Percentiles rank a stretch among this genome's conserved stretches.
These are phyloP conservation scores for Carpinus fangiana DNA, from an alignment of 306 rosid species.

Conservation along the genomic window DNA sequence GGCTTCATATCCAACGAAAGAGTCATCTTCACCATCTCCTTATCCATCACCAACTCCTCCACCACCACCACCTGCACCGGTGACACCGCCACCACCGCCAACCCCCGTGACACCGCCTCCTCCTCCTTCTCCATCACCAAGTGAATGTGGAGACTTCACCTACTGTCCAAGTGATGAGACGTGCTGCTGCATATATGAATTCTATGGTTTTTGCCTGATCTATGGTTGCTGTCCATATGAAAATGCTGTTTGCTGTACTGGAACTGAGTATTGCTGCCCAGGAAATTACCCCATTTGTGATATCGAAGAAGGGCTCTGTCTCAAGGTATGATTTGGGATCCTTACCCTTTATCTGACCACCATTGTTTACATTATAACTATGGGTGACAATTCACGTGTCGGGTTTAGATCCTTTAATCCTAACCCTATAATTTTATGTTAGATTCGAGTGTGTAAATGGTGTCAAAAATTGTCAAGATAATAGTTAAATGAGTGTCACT, in stretches of 20 bases:
- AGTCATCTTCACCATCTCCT: slow-evolving; percentile 51
- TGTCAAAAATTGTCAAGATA: too few species aligned
- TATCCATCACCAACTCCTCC: slow-evolving; percentile 52
- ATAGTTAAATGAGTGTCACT: not conserved
- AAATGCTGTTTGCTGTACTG: slow-evolving; percentile 72
- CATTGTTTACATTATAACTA: not conserved
- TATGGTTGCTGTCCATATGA: slow-evolving; percentile 74
- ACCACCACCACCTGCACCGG: slow-evolving; percentile 44
- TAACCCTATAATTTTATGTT: too few species aligned
- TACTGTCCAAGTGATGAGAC: slow-evolving; percentile 63
- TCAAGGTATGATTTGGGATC: slow-evolving; percentile 38
- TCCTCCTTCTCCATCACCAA: slow-evolving; percentile 69
- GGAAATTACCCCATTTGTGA: slow-evolving; percentile 74
- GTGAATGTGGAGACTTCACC: slow-evolving; percentile 63
- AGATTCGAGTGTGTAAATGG: too few species aligned
- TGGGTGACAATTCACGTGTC: not conserved
- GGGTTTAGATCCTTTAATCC: too few species aligned
- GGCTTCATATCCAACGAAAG: slow-evolving; percentile 82
- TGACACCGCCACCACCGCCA: slow-evolving; percentile 25
- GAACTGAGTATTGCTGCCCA: slow-evolving; percentile 71
- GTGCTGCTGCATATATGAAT: slow-evolving; percentile 60
- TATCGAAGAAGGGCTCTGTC: slow-evolving; percentile 57
- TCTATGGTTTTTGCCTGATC: slow-evolving; percentile 39
- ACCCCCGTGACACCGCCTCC: slow-evolving; percentile 30
- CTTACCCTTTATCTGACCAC: not conserved